Evolutionary conservation across 2,329 filamentous ascomycete species (phyloP).

Genomic region (Xylariaceae sp.): DNA sequence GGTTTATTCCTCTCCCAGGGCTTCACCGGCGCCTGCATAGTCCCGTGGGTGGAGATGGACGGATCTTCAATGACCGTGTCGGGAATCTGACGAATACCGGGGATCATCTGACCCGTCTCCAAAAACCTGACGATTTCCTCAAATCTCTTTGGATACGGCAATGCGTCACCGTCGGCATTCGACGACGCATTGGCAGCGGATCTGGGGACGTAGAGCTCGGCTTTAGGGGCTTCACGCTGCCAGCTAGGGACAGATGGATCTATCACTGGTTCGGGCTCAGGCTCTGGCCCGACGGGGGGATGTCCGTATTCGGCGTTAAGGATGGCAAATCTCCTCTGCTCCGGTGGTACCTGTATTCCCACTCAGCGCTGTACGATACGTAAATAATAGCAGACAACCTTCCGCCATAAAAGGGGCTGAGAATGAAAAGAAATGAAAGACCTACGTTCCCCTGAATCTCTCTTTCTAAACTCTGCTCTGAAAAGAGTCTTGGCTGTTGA

Average conservation of each 20-base stretch:
- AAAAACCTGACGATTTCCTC: conserved; percentile 71
- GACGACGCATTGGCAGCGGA: conserved; percentile 9
- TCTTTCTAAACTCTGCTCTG: conserved; percentile 23
- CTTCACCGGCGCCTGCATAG: conserved; percentile 34
- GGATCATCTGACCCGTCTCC: conserved; percentile 64
- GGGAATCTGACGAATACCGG: conserved; percentile 71
- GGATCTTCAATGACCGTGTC: conserved; percentile 62
- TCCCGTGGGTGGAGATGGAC: conserved; percentile 30
- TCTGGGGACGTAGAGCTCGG: conserved; percentile 30
- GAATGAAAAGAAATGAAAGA: background rate
- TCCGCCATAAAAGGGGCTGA: background rate
- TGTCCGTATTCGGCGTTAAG: conserved; percentile 14
- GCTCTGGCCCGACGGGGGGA: conserved; percentile 1
- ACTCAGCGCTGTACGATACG: conserved; percentile 2
- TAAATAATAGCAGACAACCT: too few relatives aligned
- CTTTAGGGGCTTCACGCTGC: conserved; percentile 31
- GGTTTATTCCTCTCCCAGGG: conserved; percentile 58
- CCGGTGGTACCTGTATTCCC: conserved; percentile 9
- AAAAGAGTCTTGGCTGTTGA: conserved; percentile 22
- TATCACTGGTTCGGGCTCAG: background rate
- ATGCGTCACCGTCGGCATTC: conserved; percentile 29
- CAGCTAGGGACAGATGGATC: conserved; percentile 28
- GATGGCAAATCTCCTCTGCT: conserved; percentile 16
- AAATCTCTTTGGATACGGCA: conserved; percentile 66
- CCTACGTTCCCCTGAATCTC: conserved; percentile 25